Percentiles rank a stretch among this genome's conserved stretches.
Conservation (phyloP, 179 eudicot species). For the Gypsophila paniculata region DNA sequence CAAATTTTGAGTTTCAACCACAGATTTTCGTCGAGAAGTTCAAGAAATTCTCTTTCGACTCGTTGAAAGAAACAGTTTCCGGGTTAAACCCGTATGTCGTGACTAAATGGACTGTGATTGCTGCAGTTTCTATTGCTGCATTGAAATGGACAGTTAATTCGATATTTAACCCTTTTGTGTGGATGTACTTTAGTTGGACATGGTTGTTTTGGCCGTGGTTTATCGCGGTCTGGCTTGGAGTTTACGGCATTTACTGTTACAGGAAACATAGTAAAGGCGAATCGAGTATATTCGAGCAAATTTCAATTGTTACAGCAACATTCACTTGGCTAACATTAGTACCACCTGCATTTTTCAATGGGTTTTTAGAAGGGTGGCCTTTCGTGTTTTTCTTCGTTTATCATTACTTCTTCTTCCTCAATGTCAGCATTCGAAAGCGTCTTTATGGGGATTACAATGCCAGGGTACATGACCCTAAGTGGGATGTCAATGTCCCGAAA, state of each 20-base stretch:
- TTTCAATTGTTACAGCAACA: slow-evolving; percentile 59
- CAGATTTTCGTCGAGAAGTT: slow-evolving; percentile 23
- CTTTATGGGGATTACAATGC: slow-evolving; percentile 61
- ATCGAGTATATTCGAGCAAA: slow-evolving; percentile 59
- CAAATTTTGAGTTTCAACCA: slow-evolving; percentile 33
- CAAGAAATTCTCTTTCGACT: slow-evolving; percentile 34
- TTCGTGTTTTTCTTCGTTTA: slow-evolving; percentile 73
- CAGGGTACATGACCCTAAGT: slow-evolving; percentile 64
- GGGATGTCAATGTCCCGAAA: slow-evolving; percentile 54
- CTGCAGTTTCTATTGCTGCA: slow-evolving; percentile 41
- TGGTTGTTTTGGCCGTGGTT: slow-evolving; percentile 97
- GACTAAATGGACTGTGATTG: slow-evolving; percentile 41
- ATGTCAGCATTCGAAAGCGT: slow-evolving; percentile 66
- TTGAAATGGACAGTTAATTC: slow-evolving; percentile 44
- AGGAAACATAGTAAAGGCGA: slow-evolving; percentile 47
- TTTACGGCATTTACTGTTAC: slow-evolving; percentile 54
- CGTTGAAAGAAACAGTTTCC: slow-evolving; percentile 36
- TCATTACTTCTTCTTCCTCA: slow-evolving; percentile 78
- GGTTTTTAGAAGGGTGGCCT: slow-evolving; percentile 91
- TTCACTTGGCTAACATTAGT: slow-evolving; percentile 81
- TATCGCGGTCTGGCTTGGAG: slow-evolving; percentile 48
- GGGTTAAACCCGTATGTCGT: slow-evolving; percentile 49
- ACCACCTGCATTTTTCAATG: slow-evolving; percentile 82
- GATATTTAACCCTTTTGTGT: slow-evolving; percentile 61
- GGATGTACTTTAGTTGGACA: slow-evolving; percentile 89